Conservation (phyloP, 208 protist genomes). For the Acanthamoeba castellanii region DNA sequence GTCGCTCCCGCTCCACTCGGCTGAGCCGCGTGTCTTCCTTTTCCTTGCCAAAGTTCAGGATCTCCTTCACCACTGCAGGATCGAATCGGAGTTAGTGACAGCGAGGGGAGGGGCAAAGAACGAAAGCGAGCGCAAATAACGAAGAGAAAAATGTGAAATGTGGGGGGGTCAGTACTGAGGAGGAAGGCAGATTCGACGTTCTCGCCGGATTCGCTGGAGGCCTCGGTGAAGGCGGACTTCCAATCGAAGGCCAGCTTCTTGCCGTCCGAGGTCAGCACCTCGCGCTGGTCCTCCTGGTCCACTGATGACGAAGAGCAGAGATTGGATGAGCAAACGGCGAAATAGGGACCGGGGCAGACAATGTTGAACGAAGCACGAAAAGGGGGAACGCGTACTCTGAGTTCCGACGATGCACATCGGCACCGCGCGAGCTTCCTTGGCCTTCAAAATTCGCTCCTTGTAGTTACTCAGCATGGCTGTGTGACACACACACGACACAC, state of each 20-base stretch:
- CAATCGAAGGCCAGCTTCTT: constrained; percentile 30
- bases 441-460: neutral
- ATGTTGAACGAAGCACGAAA: too few relatives aligned
- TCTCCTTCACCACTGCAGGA: constrained; percentile 51
- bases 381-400: neutral
- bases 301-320: neutral
- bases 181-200: constrained; percentile 11
- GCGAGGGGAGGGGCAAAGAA: neutral
- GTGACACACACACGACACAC: neutral
- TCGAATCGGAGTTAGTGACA: neutral
- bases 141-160: neutral
- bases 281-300: constrained; percentile 2
- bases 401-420: constrained; percentile 44
- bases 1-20: constrained; percentile 4
- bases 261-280: constrained; percentile 62
- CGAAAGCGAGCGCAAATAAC: neutral
- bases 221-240: constrained; percentile 23
- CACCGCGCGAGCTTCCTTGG: constrained; percentile 23
- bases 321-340: too few relatives aligned
- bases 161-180: neutral
- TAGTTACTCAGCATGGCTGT: neutral
- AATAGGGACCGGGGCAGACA: neutral
- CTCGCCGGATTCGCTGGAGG: constrained; percentile 52
- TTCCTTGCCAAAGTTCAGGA: constrained; percentile 57
- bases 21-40: constrained; percentile 19